Evolutionary conservation across 176 grass and related monocot species (phyloP).

Genomic region (Ensete ventricosum): DNA sequence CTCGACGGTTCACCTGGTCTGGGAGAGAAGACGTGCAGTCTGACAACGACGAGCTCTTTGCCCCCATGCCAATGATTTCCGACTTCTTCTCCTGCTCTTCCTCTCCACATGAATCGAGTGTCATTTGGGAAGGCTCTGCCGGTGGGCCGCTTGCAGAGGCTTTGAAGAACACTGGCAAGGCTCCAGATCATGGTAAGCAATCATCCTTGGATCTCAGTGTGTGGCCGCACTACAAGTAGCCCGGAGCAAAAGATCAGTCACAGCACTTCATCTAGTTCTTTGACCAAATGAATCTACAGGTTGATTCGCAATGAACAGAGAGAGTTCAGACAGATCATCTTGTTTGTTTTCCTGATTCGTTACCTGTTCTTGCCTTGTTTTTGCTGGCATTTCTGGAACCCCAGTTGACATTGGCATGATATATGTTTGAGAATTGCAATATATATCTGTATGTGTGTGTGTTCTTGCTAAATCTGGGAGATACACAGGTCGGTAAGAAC

Average conservation of each 20-base stretch:
- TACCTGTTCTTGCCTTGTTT: too few relatives aligned
- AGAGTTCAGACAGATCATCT: background rate
- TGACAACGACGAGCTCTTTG: background rate
- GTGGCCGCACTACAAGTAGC: background rate
- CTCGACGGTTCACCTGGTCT: background rate
- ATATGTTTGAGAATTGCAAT: too few relatives aligned
- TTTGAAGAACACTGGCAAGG: background rate
- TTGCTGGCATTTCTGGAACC: too few relatives aligned
- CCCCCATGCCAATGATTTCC: background rate
- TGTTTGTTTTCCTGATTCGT: background rate
- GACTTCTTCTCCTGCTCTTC: background rate
- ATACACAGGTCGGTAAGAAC: too few relatives aligned
- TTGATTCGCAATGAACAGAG: background rate
- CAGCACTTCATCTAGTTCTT: background rate
- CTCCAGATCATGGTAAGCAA: background rate
- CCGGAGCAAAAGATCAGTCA: background rate
- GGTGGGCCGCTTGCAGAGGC: background rate
- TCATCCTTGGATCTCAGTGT: slow-evolving; percentile 1
- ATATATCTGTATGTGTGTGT: too few relatives aligned
- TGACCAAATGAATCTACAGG: background rate
- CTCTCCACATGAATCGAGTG: background rate
- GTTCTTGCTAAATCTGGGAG: too few relatives aligned
- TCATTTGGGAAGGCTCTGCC: background rate
- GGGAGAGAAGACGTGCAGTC: background rate
- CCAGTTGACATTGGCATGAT: too few relatives aligned